Evolutionary conservation across 192 early-diverging fungal genomes (phyloP), one percentile per base, ranked within the genome.

Genomic region (Geosiphon pyriformis): DNA sequence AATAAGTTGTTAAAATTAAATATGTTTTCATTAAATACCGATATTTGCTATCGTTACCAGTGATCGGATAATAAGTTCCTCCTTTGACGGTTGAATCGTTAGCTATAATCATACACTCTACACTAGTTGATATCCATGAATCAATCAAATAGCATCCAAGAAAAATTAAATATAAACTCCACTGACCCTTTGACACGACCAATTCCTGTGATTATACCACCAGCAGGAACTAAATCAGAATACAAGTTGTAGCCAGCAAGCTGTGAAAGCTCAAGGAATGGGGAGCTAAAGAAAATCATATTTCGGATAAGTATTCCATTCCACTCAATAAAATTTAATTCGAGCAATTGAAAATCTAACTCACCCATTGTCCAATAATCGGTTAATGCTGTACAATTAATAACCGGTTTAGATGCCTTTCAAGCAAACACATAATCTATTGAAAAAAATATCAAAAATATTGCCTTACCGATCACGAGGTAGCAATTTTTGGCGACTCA

Each of bases 51-150:
- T 6, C 27, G 17, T 53, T 71, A 88, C 85, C 62, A 54, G 90
- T 88, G 55, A 90, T 87, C 35, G 96, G 96, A 69, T 93, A 98
- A 79, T 98, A 98, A 48, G 93, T 90, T 60, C 96, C 96, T 70
- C 96, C 96, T 80, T 98, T 98, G 59, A 98, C 96, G 0, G 96
- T 98, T 2, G 93, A 89, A 75, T 98, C 94, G 77, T 98, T 98
- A 18, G 96, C 94, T 23, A 98, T 92, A 57, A 98, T 87, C 84
- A 98, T 89, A 78, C 96, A 96, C 76, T 95, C 92, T 25, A 92
- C 82, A 22, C 88, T 88, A 68, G 10, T 57, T 47, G 20, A 69
- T 23, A 61, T 68, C 58, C 56, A 68, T 64, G 25, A 51, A 33
- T 27, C 54, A 17, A 49, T 52, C n/a, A 37, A 32, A 34, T 4